A percentile compares a stretch with the other conserved stretches of the same genome.
These are phyloP conservation scores for Quercus tomentella DNA, from an alignment of 331 rosid species.

Conservation along the genomic window DNA sequence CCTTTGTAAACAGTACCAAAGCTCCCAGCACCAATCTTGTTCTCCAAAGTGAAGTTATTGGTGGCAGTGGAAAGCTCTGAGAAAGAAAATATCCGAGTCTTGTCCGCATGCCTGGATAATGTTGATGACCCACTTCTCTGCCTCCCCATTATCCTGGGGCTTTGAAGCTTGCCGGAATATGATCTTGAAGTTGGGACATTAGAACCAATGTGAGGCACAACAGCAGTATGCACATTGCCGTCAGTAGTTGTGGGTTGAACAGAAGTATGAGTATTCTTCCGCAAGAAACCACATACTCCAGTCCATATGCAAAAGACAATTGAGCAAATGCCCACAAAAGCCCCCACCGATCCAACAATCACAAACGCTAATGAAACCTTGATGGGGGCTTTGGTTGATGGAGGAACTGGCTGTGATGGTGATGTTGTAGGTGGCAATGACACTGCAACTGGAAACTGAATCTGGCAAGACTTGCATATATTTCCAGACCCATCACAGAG, in stretches of 20 bases:
- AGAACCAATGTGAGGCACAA: constrained; percentile 12
- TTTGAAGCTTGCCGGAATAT: constrained; percentile 28
- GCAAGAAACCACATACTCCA: constrained; percentile 16
- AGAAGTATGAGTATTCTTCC: constrained; percentile 2
- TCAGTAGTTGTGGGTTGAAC: constrained; percentile 29
- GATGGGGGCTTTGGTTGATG: constrained; percentile 19
- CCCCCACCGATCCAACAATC: constrained; percentile 63
- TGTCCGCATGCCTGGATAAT: constrained; percentile 41
- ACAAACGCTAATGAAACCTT: constrained; percentile 27
- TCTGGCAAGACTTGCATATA: constrained; percentile 55
- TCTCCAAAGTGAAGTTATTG: constrained; percentile 39
- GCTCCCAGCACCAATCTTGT: constrained; percentile 74
- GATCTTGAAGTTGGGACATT: constrained; percentile 25
- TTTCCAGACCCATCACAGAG: constrained; percentile 55
- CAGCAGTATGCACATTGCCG: constrained; percentile 16
- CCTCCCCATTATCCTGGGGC: constrained; percentile 23
- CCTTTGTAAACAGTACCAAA: constrained; percentile 75
- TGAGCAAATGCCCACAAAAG: constrained; percentile 45
- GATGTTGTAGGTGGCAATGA: constrained; percentile 25
- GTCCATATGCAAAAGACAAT: constrained; percentile 44
- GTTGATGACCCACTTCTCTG: constrained; percentile 50
- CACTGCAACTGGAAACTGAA: constrained; percentile 53
- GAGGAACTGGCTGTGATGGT: constrained; percentile 10
- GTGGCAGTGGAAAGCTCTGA: constrained; percentile 55
- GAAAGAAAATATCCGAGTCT: constrained; percentile 36